A percentile compares a stretch with the other conserved stretches of the same genome.
Conservation (phyloP, 176 grass and related monocot species). For the Triticum timopheevii region DNA sequence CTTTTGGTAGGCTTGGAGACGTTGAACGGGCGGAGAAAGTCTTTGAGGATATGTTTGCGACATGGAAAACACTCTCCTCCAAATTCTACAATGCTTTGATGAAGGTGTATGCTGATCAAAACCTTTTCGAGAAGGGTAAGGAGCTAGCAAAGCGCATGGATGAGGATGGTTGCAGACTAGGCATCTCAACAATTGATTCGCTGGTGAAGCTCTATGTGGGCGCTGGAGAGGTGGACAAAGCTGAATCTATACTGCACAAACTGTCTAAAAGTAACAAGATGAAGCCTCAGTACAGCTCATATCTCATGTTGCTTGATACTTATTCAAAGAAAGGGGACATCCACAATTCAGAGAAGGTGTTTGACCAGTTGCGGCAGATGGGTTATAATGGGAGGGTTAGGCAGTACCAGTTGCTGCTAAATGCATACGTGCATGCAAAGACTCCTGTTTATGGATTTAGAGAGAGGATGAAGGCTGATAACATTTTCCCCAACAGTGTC, state of each 20-base stretch:
- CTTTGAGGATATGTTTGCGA: conserved; percentile 43
- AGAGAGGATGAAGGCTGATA: conserved; percentile 88
- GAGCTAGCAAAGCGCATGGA: conserved; percentile 57
- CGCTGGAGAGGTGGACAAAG: conserved; percentile 60
- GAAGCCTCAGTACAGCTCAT: conserved; percentile 53
- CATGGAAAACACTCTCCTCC: conserved; percentile 10
- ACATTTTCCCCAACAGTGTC: conserved; percentile 56
- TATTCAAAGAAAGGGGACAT: conserved; percentile 69
- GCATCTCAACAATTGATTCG: conserved; percentile 37
- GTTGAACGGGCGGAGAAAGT: conserved; percentile 57
- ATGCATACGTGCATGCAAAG: conserved; percentile 66
- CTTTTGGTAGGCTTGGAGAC: conserved; percentile 58
- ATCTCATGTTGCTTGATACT: conserved; percentile 50
- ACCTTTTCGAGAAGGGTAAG: conserved; percentile 63
- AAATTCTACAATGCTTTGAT: conserved; percentile 56
- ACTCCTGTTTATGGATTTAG: conserved; percentile 68
- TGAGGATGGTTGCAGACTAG: conserved; percentile 36
- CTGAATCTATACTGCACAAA: conserved; percentile 56
- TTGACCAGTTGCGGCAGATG: conserved; percentile 48
- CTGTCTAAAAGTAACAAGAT: conserved; percentile 26
- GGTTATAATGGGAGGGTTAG: conserved; percentile 63
- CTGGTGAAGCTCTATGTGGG: conserved; percentile 61
- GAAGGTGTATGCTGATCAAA: conserved; percentile 55
- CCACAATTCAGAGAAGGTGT: conserved; percentile 68
- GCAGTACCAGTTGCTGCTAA: conserved; percentile 68